Evolutionary conservation across 768 basidiomycete genomes (phyloP), one percentile per base, ranked within the genome.

Genomic region (Suillus ampliporus): DNA sequence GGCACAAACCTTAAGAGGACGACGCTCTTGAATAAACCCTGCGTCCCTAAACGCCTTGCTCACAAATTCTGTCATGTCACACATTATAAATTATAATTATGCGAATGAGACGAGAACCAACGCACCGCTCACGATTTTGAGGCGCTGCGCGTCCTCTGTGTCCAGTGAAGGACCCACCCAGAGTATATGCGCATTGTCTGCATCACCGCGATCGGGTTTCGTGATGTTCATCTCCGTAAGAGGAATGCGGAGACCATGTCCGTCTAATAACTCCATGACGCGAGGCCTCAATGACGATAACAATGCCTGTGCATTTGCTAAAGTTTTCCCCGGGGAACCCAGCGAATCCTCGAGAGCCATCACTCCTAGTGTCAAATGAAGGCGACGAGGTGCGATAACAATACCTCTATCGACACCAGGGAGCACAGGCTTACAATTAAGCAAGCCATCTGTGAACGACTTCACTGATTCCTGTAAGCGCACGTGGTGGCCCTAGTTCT

Each of bases 281-380:
- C 67, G 72, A n/a, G 78, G 74, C n/a, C 58, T 63, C 31, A 77
- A 64, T 13, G 71, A 79, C 2, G 66, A 67, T 14, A 88, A 73
- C 37, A 87, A 78, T 8, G 72, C 68, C 9, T 86, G 76, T 0
- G 85, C 86, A 3, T 71, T 73, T 0, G 72, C 35, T 9, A 85
- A 68, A 0, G 83, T 83, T 54, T 59, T 72, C 4, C 48, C 48
- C 26, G 68, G n/a, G 1, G 61, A 52, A 28, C n/a, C 10, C 37
- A 50, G 54, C 1, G 77, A 68, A 19, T 71, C 65, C 8, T 74
- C 72, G 38, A 92, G 85, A 0, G 83, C 75, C 88, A 93, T 89
- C 1, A 91, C 89, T 1, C 90, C 91, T 2, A 93, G 76, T 0
- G 91, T 92, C 61, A 92, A 74, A 72, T 93, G 91, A 47, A 92